These are phyloP conservation scores for Naganishia sp. DNA, from an alignment of 1,284 basidiomycete genomes.

Conservation along the genomic window DNA sequence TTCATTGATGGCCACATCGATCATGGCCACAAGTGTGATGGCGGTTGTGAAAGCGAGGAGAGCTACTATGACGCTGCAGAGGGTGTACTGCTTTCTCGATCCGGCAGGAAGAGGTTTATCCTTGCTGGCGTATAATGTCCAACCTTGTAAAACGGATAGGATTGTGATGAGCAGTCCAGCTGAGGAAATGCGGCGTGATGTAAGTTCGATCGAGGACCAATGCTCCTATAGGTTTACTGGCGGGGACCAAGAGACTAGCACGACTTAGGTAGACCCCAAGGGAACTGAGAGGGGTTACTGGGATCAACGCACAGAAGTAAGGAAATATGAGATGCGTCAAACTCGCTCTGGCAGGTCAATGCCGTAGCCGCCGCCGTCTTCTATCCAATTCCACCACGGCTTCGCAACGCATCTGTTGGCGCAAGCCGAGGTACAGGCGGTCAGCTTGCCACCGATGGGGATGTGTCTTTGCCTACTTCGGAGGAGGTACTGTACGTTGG, in stretches of 20 bases:
- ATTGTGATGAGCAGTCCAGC: too few relatives aligned
- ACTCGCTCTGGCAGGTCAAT: slow-evolving; percentile 2
- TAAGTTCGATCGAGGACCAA: too few relatives aligned
- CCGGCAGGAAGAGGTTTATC: too few relatives aligned
- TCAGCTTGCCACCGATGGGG: background rate
- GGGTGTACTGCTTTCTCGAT: too few relatives aligned
- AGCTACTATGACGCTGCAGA: too few relatives aligned
- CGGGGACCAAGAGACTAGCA: background rate
- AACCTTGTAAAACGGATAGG: too few relatives aligned
- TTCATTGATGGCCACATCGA: background rate
- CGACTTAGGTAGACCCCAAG: slow-evolving; percentile 1
- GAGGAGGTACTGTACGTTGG: background rate
- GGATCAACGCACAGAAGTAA: background rate
- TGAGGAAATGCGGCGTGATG: too few relatives aligned
- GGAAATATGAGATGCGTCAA: too few relatives aligned
- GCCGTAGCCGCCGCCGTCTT: slow-evolving; percentile 10
- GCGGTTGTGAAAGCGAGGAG: too few relatives aligned
- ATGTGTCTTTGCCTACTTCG: background rate
- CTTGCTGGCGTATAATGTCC: too few relatives aligned
- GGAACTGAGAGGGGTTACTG: background rate
- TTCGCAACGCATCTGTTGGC: background rate
- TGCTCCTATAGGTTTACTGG: background rate
- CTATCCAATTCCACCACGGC: background rate
- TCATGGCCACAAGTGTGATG: too few relatives aligned
- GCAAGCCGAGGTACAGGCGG: too few relatives aligned